These are phyloP conservation scores for Cadophora malorum DNA, from an alignment of 2,329 filamentous ascomycete genomes.

Conservation along the genomic window DNA sequence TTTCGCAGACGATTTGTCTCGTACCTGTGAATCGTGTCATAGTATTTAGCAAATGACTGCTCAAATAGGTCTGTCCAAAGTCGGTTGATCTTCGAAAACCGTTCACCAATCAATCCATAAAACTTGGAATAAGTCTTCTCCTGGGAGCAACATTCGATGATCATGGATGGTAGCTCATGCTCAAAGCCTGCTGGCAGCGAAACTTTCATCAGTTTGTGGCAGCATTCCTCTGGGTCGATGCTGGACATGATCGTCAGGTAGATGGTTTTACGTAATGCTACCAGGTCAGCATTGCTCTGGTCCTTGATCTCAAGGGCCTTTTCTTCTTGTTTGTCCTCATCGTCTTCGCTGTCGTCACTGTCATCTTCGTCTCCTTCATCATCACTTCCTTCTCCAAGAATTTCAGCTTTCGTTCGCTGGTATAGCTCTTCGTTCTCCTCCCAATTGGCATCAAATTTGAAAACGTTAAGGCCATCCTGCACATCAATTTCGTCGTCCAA, in stretches of 20 bases:
- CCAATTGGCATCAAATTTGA: conserved; percentile 91
- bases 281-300: conserved; percentile 93
- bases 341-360: conserved; percentile 69
- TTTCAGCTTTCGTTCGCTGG: conserved; percentile 88
- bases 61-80: conserved; percentile 95
- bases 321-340: conserved; percentile 78
- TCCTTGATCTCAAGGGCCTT: conserved; percentile 96
- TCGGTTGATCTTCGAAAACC: conserved; percentile 94
- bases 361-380: conserved; percentile 72
- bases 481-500: conserved; percentile 85
- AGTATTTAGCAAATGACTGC: conserved; percentile 88
- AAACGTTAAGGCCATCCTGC: conserved; percentile 90
- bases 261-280: conserved; percentile 91
- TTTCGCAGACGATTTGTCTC: conserved; percentile 96
- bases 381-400: conserved; percentile 90
- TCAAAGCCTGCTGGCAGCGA: conserved; percentile 87
- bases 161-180: conserved; percentile 91
- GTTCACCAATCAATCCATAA: conserved; percentile 91
- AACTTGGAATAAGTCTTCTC: conserved; percentile 98
- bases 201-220: conserved; percentile 96
- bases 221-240: conserved; percentile 94
- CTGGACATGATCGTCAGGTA: conserved; percentile 98
- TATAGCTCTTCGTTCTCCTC: conserved; percentile 92
- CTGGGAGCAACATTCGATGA: conserved; percentile 95
- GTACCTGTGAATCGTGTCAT: conserved; percentile 96